Percentiles rank a stretch among this genome's conserved stretches.
Conservation (phyloP, 2,329 filamentous ascomycete genomes). For the Sphaerostilbella broomeana region DNA sequence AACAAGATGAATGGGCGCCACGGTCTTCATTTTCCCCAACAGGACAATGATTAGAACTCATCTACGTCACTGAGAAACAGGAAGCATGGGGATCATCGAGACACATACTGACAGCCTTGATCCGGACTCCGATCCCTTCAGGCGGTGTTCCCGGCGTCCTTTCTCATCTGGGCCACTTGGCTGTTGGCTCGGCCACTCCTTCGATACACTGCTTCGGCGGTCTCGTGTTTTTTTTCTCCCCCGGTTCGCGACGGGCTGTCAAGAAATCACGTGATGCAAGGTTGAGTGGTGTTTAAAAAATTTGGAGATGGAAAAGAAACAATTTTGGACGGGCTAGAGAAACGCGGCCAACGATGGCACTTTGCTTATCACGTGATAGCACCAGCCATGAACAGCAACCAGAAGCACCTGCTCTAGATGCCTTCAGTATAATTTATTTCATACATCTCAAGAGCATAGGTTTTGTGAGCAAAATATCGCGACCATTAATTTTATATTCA, state of each 20-base stretch:
- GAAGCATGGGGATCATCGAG: constrained; percentile 12
- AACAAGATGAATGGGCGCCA: constrained; percentile 51
- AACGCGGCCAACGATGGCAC: constrained; percentile 17
- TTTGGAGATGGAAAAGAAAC: constrained; percentile 14
- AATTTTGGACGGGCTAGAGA: constrained; percentile 8
- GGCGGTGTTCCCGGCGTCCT: constrained; percentile 19
- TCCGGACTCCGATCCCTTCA: constrained; percentile 23
- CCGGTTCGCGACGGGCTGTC: constrained; percentile 21
- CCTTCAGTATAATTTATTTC: neutral
- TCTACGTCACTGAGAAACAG: constrained; percentile 22
- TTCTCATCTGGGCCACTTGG: constrained; percentile 23
- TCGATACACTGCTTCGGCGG: constrained; percentile 15
- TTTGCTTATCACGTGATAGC: constrained; percentile 25
- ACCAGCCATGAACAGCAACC: constrained; percentile 13
- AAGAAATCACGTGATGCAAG: constrained; percentile 28
- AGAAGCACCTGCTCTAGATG: neutral
- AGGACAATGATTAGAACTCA: constrained; percentile 1
- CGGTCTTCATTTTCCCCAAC: constrained; percentile 26
- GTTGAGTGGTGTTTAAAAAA: constrained; percentile 12
- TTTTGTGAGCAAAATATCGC: too few species aligned
- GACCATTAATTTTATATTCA: constrained; percentile 1
- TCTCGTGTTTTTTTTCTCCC: constrained; percentile 19
- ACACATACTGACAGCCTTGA: constrained; percentile 28
- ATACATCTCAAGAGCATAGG: too few species aligned
- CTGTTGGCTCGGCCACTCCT: constrained; percentile 17